phyloP scores from a whole-genome alignment of 1,284 basidiomycete species.

The Leccinum solheimii region DNA sequence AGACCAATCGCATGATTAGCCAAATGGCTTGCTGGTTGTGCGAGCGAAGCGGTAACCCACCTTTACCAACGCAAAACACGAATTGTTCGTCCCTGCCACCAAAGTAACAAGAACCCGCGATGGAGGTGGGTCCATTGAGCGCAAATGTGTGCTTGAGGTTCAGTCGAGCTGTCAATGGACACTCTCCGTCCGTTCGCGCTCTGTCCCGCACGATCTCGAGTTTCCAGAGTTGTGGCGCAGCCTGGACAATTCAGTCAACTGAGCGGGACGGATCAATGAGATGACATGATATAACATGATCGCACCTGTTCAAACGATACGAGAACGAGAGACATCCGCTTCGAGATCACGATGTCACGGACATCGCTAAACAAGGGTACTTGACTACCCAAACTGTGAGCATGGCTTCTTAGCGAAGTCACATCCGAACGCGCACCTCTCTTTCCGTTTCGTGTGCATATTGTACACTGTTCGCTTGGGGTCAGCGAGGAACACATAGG shows the following conservation, averaged over 20 bases:
- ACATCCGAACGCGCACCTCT: conserved; percentile 50
- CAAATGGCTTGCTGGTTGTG: neutral
- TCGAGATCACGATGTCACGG: conserved; percentile 67
- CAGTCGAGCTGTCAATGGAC: conserved; percentile 45
- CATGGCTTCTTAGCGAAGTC: neutral
- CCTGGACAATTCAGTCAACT: conserved; percentile 39
- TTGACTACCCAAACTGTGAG: conserved; percentile 45
- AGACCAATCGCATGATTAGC: neutral
- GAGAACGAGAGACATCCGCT: conserved; percentile 57
- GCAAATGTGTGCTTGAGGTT: conserved; percentile 66
- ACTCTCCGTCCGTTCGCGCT: conserved; percentile 27
- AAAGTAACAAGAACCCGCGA: conserved; percentile 77
- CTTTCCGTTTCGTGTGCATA: conserved; percentile 59
- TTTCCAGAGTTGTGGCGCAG: conserved; percentile 77
- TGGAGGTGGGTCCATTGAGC: conserved; percentile 67
- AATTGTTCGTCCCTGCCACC: conserved; percentile 74
- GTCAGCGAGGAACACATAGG: conserved; percentile 5
- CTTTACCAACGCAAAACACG: conserved; percentile 74
- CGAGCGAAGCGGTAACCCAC: conserved; percentile 36
- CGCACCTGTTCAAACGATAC: conserved; percentile 58
- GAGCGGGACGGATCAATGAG: neutral
- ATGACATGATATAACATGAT: neutral
- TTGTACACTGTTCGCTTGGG: conserved; percentile 58
- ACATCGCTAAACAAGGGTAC: conserved; percentile 77
- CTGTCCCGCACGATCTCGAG: conserved; percentile 62